These are phyloP conservation scores for Phytophthora constricta DNA, from an alignment of 352 stramenopile species.

Conservation along the genomic window DNA sequence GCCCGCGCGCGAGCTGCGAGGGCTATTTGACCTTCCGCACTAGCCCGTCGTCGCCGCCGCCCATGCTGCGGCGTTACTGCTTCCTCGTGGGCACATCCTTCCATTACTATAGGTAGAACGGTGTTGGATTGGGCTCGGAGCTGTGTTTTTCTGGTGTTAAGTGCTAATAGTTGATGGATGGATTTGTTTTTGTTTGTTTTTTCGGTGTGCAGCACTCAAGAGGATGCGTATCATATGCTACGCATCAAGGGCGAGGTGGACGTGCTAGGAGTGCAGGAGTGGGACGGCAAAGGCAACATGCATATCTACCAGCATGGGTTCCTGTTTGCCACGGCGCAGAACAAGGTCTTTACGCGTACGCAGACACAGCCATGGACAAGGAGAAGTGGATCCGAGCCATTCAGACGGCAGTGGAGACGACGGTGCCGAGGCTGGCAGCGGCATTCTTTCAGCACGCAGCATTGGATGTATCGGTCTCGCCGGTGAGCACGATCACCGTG, in stretches of 20 bases:
- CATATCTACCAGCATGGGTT: slow-evolving; percentile 92
- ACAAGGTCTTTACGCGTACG: slow-evolving; percentile 91
- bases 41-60: slow-evolving; percentile 84
- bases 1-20: slow-evolving; percentile 82
- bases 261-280: slow-evolving; percentile 90
- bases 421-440: slow-evolving; percentile 64
- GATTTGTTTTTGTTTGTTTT: slow-evolving; percentile 6
- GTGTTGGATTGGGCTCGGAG: slow-evolving; percentile 17
- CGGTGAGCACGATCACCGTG: slow-evolving; percentile 50
- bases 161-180: too few relatives aligned
- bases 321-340: slow-evolving; percentile 88
- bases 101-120: slow-evolving; percentile 77
- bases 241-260: slow-evolving; percentile 88
- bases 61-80: slow-evolving; percentile 88
- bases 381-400: slow-evolving; percentile 91
- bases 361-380: slow-evolving; percentile 89
- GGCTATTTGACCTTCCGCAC: slow-evolving; percentile 88
- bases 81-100: slow-evolving; percentile 90
- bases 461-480: slow-evolving; percentile 60
- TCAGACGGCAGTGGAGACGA: slow-evolving; percentile 86
- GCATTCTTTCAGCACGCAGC: slow-evolving; percentile 57
- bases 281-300: slow-evolving; percentile 93
- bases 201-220: slow-evolving; percentile 67
- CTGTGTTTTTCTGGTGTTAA: background rate
- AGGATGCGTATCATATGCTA: slow-evolving; percentile 91